These are phyloP conservation scores for Aegilops longissima DNA, from an alignment of 176 grass and related monocot genomes.

Conservation along the genomic window DNA sequence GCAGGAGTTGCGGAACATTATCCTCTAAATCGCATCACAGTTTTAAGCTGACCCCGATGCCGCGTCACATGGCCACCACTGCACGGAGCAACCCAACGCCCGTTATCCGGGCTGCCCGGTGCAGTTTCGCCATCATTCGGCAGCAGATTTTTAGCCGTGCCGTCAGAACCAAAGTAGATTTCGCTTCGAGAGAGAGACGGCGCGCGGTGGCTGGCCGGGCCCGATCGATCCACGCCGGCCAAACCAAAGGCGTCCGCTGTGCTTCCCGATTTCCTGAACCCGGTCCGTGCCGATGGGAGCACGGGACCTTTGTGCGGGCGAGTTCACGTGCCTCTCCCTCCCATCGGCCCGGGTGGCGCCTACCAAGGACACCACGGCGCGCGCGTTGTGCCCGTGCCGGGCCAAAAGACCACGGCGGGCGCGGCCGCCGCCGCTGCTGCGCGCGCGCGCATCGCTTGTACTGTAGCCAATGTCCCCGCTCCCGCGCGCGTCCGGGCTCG, in stretches of 20 bases:
- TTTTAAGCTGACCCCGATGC: neutral
- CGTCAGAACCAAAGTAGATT: no score
- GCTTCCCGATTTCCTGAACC: neutral
- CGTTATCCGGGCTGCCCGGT: neutral
- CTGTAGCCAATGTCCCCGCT: neutral
- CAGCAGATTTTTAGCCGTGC: neutral
- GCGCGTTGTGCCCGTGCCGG: neutral
- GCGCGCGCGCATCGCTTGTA: neutral
- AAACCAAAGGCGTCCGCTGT: neutral
- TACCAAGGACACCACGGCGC: neutral
- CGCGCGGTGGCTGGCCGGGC: no score
- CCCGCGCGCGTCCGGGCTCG: neutral
- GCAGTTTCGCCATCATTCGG: no score
- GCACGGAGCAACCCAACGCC: neutral
- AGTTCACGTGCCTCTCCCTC: conserved; percentile 17
- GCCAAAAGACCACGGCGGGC: neutral
- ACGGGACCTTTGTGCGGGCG: neutral
- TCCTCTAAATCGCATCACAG: neutral
- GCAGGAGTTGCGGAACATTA: no score
- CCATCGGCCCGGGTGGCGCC: neutral
- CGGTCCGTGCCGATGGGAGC: neutral
- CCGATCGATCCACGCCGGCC: no score
- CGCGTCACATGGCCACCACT: neutral
- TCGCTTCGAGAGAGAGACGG: no score
- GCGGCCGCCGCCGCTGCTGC: neutral